Conservation (phyloP, 352 stramenopile genomes). For the Phytophthora tubulina region DNA sequence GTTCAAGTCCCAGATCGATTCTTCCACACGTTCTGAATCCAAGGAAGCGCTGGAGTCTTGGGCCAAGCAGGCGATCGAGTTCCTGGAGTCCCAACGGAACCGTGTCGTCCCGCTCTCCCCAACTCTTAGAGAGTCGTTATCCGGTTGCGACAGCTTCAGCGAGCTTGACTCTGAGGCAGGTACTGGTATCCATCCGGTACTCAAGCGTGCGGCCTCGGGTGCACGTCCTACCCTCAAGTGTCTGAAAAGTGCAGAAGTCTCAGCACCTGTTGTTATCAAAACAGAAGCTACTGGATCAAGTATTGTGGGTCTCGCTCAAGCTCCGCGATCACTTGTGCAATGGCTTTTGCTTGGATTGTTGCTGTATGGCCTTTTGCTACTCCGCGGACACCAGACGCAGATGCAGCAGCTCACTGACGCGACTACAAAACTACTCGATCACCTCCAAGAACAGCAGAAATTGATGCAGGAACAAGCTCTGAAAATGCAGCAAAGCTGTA, state of each 20-base stretch:
- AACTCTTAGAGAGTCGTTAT: slow-evolving; percentile 19
- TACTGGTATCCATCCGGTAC: slow-evolving; percentile 19
- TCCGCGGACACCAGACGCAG: slow-evolving; percentile 53
- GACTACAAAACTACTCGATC: slow-evolving; percentile 50
- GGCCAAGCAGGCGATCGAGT: slow-evolving; percentile 60
- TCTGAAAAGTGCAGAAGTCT: slow-evolving; percentile 7
- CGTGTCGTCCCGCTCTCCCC: slow-evolving; percentile 31
- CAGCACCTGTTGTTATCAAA: not conserved
- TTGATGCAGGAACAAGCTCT: slow-evolving; percentile 25
- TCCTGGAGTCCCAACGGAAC: slow-evolving; percentile 52
- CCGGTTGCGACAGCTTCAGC: slow-evolving; percentile 29
- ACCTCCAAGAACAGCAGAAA: slow-evolving; percentile 40
- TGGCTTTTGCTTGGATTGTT: slow-evolving; percentile 49
- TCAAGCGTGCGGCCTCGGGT: slow-evolving; percentile 22
- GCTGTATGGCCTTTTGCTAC: slow-evolving; percentile 47
- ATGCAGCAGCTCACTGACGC: slow-evolving; percentile 53
- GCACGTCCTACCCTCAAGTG: slow-evolving; percentile 10
- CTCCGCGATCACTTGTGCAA: slow-evolving; percentile 31
- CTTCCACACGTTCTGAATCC: slow-evolving; percentile 74
- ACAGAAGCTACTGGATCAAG: not conserved
- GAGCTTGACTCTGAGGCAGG: slow-evolving; percentile 34
- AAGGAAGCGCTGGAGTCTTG: slow-evolving; percentile 76
- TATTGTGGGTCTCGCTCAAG: slow-evolving; percentile 10
- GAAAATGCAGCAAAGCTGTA: slow-evolving; percentile 40
- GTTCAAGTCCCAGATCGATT: slow-evolving; percentile 89